Conservation (phyloP, 352 stramenopile species). For the Bremia lactucae region DNA sequence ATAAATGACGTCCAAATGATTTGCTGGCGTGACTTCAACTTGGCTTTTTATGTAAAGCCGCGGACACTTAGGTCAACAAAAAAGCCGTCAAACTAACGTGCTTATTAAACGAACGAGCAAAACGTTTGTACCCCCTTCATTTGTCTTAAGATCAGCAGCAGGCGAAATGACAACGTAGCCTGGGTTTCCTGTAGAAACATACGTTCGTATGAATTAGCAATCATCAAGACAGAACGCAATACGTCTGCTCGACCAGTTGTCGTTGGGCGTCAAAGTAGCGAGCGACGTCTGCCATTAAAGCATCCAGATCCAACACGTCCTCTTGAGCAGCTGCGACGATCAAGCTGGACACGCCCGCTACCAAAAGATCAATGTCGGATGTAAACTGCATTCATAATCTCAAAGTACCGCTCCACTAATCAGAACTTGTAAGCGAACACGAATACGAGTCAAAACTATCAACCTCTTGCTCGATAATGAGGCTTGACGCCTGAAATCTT, state of each 20-base stretch:
- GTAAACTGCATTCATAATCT: slow-evolving; percentile 25
- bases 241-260: slow-evolving; percentile 10
- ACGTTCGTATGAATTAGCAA: neutral
- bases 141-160: slow-evolving; percentile 25
- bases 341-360: slow-evolving; percentile 14
- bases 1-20: slow-evolving; percentile 38
- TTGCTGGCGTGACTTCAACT: slow-evolving; percentile 6
- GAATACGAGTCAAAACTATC: neutral
- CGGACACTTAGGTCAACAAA: no score
- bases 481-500: slow-evolving; percentile 8
- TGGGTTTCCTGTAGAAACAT: slow-evolving; percentile 8
- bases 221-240: neutral
- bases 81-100: no score
- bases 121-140: slow-evolving; percentile 15
- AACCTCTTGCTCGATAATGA: slow-evolving; percentile 32
- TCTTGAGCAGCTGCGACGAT: slow-evolving; percentile 1
- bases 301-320: slow-evolving; percentile 20
- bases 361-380: slow-evolving; percentile 14
- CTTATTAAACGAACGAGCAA: no score
- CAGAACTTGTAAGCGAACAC: neutral
- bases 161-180: slow-evolving; percentile 14
- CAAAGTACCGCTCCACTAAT: neutral
- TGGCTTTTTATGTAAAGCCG: slow-evolving; percentile 10
- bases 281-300: slow-evolving; percentile 22
- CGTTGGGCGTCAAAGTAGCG: slow-evolving; percentile 19